Evolutionary conservation across 2,329 filamentous ascomycete species (phyloP), one percentile per base, ranked within the genome.

Genomic region (Madurella mycetomatis): DNA sequence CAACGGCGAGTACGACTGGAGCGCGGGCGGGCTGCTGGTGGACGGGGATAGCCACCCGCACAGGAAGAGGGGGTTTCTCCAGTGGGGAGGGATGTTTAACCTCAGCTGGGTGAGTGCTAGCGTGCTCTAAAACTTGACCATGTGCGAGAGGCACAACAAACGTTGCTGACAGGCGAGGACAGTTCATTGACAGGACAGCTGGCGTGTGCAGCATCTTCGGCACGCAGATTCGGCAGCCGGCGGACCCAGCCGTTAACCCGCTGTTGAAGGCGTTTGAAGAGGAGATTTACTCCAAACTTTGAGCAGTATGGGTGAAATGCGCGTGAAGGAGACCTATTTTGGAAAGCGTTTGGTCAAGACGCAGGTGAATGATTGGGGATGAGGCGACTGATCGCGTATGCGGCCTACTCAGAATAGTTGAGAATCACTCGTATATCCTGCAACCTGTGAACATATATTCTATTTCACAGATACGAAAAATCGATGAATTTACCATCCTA

Each of bases 161-260:
- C 12, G 2, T 12, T 15, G 45, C 45, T 49, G 30, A 50, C 42
- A 17, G 15, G 18, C 9, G 19, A 25, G 4, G 25, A 31, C 37
- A 63, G 63, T 64, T 64, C 45, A 60, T 66, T 39, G 65, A 67
- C 46, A 54, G 64, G 17, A 53, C 55, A 31, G 56, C 61, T 0
- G 64, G 65, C 1, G 59, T 65, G 12, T 65, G 62, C 41, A 63
- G 60, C 30, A 42, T 62, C n/a, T 66, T 66, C 51, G 63, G 57
- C 7, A 62, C 64, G 13, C 63, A 66, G 56, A 34, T 64, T 13
- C 2, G 55, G 41, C 45, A 47, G 25, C 58, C 54, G 11, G 51
- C 49, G 18, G 49, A 56, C 48, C 55, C 55, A 7, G 11, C 47
- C 15, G 53, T 55, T 9, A 53, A 54, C 13, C 32, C 45, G 15